Percentiles rank a stretch among this genome's conserved stretches.
Evolutionary conservation across 441 rosid species (phyloP).

Genomic region (Pelargonium citronellum): DNA sequence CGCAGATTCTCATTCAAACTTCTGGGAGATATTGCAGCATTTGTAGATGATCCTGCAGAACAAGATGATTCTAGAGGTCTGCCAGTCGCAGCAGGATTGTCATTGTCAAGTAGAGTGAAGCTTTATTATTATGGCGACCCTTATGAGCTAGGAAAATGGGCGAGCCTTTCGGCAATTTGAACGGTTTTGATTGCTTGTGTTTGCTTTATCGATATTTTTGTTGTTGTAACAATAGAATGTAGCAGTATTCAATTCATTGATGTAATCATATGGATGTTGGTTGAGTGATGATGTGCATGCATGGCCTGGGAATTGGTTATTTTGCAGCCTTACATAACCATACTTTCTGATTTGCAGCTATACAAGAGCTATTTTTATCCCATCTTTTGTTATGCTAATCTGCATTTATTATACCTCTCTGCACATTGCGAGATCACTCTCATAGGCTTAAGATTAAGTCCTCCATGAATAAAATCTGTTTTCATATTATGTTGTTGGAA

Average conservation of each 20-base stretch:
- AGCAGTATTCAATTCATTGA: slow-evolving; percentile 17
- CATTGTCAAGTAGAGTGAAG: slow-evolving; percentile 65
- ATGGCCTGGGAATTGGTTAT: background rate
- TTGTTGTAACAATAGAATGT: slow-evolving; percentile 27
- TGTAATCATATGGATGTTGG: slow-evolving; percentile 11
- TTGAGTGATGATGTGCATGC: background rate
- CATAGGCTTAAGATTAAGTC: no score
- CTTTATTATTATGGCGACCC: slow-evolving; percentile 73
- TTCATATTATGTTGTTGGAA: no score
- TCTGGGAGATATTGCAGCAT: slow-evolving; percentile 74
- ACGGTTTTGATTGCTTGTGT: slow-evolving; percentile 15
- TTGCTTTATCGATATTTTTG: slow-evolving; percentile 11
- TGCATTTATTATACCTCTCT: background rate
- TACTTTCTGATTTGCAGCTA: background rate
- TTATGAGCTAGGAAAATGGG: slow-evolving; percentile 89
- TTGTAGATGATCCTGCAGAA: slow-evolving; percentile 67
- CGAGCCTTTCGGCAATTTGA: slow-evolving; percentile 65
- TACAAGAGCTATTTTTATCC: background rate
- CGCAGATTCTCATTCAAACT: slow-evolving; percentile 60
- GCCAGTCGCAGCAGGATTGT: slow-evolving; percentile 60
- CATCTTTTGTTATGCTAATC: background rate
- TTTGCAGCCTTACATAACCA: background rate
- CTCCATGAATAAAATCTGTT: no score
- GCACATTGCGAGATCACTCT: no score
- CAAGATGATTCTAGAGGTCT: slow-evolving; percentile 50